Evolutionary conservation across 2,329 filamentous ascomycete genomes (phyloP).

Genomic region (Alternaria alternata): DNA sequence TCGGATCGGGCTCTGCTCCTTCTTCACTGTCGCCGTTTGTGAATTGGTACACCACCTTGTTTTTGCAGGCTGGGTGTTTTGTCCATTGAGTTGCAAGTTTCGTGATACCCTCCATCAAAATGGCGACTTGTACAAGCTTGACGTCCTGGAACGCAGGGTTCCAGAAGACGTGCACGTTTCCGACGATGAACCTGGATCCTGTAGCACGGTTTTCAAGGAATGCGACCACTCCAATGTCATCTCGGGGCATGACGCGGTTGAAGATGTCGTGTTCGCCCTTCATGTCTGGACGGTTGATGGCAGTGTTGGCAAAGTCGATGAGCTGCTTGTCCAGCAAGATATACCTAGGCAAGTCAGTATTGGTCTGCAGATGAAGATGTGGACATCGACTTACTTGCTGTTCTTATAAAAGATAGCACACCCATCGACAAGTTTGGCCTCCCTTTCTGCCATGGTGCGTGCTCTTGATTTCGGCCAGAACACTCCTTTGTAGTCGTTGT

Average conservation of each 20-base stretch:
- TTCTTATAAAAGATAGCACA: slow-evolving; percentile 97
- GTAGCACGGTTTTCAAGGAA: slow-evolving; percentile 93
- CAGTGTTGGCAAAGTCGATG: slow-evolving; percentile 89
- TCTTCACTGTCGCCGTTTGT: slow-evolving; percentile 60
- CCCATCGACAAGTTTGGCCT: slow-evolving; percentile 89
- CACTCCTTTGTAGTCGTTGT: slow-evolving; percentile 90
- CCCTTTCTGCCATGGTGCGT: slow-evolving; percentile 89
- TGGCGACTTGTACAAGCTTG: slow-evolving; percentile 94
- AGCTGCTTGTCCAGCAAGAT: slow-evolving; percentile 93
- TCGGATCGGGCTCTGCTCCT: slow-evolving; percentile 59
- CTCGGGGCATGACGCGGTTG: slow-evolving; percentile 97
- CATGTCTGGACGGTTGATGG: slow-evolving; percentile 95
- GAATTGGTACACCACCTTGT: slow-evolving; percentile 69
- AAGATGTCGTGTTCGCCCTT: slow-evolving; percentile 98
- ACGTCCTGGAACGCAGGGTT: slow-evolving; percentile 90
- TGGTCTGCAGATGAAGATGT: background rate
- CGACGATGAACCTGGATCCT: slow-evolving; percentile 89
- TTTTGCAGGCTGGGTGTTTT: slow-evolving; percentile 78
- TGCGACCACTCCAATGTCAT: slow-evolving; percentile 91
- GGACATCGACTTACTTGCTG: slow-evolving; percentile 67
- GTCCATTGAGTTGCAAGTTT: slow-evolving; percentile 87
- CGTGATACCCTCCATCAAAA: slow-evolving; percentile 89
- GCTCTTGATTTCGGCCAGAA: slow-evolving; percentile 91
- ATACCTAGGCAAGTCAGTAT: slow-evolving; percentile 58
- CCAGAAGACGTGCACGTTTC: slow-evolving; percentile 96